Evolutionary conservation across 1,139 yeast species (phyloP), one percentile per base, ranked within the genome.

Genomic region (Kodamaea arcana): DNA sequence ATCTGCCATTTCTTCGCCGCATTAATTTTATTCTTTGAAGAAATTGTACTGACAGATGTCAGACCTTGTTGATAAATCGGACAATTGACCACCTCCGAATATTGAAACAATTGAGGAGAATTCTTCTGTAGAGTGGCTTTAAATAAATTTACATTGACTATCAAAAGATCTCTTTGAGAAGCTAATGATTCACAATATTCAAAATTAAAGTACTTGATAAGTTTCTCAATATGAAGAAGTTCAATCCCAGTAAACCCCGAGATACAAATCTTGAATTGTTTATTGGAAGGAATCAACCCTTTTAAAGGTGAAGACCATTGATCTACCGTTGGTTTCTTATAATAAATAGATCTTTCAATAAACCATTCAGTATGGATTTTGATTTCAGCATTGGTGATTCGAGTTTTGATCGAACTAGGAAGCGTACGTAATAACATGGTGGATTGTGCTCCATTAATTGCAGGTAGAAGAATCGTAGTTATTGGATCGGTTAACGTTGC

Each of bases 161-260:
- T 57, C 24, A 88, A 60, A 13, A 86, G 47, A 51, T 85, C 88
- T 26, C 87, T 65, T 9, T 70, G 62, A 14, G 71, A 57, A 6
- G 77, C 74, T 36, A 88, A 63, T 3, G 73, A 65, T 3, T 74
- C 73, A 43, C 72, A 59, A 42, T 73, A 60, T 34, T 66, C 57
- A 54, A 80, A 67, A 10, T 85, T 65, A 58, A 79, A 46, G n/a
- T 65, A 54, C 24, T 61, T 50, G 10, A 86, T 64, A 33, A 90
- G 63, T 48, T 83, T 82, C 13, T 75, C 78, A 8, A 86, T 50
- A 58, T 90, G 97, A 28, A 86, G 61, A 20, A 81, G 63, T 53
- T 90, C 97, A 13, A 87, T 78, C 0, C 95, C 97, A 10, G 78
- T 72, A 50, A 84, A 90, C 4, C 97, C 97, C 1, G 94, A 76